phyloP scores from a whole-genome alignment of 2,329 filamentous ascomycete genomes.

The Exophiala xenobiotica region DNA sequence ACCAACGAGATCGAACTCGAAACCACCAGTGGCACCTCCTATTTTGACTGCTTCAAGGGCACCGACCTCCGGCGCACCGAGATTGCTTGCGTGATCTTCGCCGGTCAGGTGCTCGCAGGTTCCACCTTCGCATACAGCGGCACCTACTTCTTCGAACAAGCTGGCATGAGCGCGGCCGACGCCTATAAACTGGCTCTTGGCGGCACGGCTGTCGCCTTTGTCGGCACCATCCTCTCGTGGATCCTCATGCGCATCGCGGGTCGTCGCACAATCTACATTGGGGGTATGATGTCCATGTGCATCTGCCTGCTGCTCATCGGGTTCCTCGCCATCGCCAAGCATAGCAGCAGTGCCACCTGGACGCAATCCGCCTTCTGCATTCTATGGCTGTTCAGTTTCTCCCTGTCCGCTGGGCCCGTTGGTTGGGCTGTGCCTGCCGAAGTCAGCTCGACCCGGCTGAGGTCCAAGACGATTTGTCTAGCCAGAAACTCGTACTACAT shows the following conservation, averaged over 20 bases:
- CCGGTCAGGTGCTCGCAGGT: constrained; percentile 63
- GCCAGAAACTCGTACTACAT: constrained; percentile 55
- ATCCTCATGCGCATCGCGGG: constrained; percentile 37
- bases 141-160: constrained; percentile 54
- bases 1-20: constrained; percentile 36
- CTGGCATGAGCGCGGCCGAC: constrained; percentile 35
- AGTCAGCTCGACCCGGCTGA: constrained; percentile 54
- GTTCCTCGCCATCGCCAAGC: constrained; percentile 10
- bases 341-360: constrained; percentile 15
- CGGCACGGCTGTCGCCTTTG: constrained; percentile 39
- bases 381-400: constrained; percentile 40
- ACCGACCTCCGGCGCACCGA: constrained; percentile 75
- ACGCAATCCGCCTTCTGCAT: constrained; percentile 26
- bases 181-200: constrained; percentile 51
- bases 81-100: constrained; percentile 64
- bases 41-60: constrained; percentile 80
- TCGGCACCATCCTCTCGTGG: constrained; percentile 39
- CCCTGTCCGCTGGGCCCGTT: constrained; percentile 55
- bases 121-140: constrained; percentile 64
- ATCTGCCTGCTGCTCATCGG: constrained; percentile 34
- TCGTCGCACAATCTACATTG: constrained; percentile 40
- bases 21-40: constrained; percentile 44
- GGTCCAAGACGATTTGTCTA: constrained; percentile 56
- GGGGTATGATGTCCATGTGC: constrained; percentile 31
- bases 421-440: constrained; percentile 55